A percentile compares a stretch with the other conserved stretches of the same genome.
These are phyloP conservation scores for Erodium texanum DNA, from an alignment of 441 rosid species.

Conservation along the genomic window DNA sequence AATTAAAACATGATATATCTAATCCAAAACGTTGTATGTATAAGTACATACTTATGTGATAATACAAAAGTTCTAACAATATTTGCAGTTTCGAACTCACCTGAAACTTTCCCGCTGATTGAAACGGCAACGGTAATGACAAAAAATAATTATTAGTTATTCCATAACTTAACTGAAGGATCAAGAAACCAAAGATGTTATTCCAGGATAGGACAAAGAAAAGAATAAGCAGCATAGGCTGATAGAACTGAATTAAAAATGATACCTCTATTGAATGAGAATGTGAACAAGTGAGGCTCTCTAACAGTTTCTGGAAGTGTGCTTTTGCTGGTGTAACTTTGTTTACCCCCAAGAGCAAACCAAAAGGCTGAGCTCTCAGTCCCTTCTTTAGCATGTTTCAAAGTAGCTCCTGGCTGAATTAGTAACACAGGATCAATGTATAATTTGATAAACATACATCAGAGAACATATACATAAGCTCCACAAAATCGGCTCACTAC, in stretches of 20 bases:
- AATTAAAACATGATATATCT: background rate
- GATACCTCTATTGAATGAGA: constrained; percentile 62
- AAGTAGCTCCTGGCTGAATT: constrained; percentile 71
- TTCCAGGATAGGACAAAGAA: constrained; percentile 7
- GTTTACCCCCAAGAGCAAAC: constrained; percentile 96
- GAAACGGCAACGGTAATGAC: constrained; percentile 34
- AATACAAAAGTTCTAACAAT: constrained; percentile 13
- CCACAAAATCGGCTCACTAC: constrained; percentile 4
- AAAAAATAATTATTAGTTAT: constrained; percentile 30
- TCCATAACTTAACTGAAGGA: constrained; percentile 15
- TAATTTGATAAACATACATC: constrained; percentile 9
- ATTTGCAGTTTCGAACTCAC: constrained; percentile 39
- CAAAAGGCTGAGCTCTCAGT: constrained; percentile 96
- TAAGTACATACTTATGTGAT: constrained; percentile 13
- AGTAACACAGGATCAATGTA: background rate
- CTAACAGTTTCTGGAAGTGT: constrained; percentile 51
- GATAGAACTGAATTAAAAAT: constrained; percentile 16
- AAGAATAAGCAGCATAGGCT: constrained; percentile 15
- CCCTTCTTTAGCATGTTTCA: constrained; percentile 97
- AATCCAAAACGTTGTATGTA: background rate
- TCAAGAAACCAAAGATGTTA: background rate
- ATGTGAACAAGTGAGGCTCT: constrained; percentile 81
- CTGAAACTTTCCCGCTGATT: constrained; percentile 82
- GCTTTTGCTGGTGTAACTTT: constrained; percentile 72
- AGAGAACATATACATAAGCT: background rate